These are phyloP conservation scores for Orbilia blumenaviensis DNA, from an alignment of 2,329 filamentous ascomycete species.

Conservation along the genomic window DNA sequence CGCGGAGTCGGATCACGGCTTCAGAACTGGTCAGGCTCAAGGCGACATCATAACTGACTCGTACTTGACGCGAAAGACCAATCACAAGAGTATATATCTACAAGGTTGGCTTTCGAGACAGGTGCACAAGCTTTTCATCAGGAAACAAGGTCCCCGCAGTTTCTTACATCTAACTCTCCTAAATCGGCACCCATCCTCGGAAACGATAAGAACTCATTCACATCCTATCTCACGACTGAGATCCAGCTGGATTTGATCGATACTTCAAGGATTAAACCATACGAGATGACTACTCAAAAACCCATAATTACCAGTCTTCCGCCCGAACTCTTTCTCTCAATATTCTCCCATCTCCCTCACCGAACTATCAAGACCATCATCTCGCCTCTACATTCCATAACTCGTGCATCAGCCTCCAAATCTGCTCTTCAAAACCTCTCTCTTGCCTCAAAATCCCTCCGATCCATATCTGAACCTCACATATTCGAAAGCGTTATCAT, in stretches of 20 bases:
- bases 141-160: neutral
- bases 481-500: constrained; percentile 37
- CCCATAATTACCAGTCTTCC: constrained; percentile 16
- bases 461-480: constrained; percentile 14
- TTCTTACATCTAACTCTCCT: too few relatives aligned
- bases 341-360: constrained; percentile 32
- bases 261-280: too few relatives aligned
- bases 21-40: neutral
- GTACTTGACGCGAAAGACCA: too few relatives aligned
- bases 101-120: neutral
- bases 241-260: too few relatives aligned
- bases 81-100: neutral
- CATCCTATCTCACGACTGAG: too few relatives aligned
- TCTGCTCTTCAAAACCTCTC: constrained; percentile 24
- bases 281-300: neutral
- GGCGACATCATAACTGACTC: constrained; percentile 19
- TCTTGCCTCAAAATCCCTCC: neutral
- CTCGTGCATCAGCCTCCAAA: constrained; percentile 27
- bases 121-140: neutral
- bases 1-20: constrained; percentile 16
- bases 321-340: constrained; percentile 34
- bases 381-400: constrained; percentile 3
- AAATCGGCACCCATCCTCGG: too few relatives aligned
- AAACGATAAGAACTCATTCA: too few relatives aligned
- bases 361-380: constrained; percentile 24